phyloP scores from a whole-genome alignment of 768 basidiomycete species.

The Rhodotorula paludigena region DNA sequence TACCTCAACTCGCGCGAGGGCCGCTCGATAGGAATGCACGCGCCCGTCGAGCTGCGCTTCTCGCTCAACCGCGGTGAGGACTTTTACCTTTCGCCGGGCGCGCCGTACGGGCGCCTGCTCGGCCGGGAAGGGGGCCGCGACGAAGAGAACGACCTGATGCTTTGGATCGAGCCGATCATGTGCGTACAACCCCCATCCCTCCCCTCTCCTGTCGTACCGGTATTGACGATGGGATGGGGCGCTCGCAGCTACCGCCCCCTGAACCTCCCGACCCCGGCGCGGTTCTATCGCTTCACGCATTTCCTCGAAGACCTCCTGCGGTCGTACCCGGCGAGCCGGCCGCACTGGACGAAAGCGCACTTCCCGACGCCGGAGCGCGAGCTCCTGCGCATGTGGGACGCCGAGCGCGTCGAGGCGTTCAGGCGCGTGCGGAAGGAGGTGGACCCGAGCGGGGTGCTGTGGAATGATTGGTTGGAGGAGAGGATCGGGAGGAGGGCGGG shows the following conservation, averaged over 20 bases:
- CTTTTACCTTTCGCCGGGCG: neutral
- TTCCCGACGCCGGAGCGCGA: neutral
- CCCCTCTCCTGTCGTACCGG: neutral
- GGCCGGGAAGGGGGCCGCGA: neutral
- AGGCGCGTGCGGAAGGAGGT: neutral
- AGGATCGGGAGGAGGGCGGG: neutral
- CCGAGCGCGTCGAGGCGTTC: neutral
- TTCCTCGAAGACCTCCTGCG: neutral
- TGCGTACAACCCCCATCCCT: neutral
- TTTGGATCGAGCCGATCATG: slow-evolving; percentile 11
- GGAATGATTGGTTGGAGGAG: slow-evolving; percentile 5
- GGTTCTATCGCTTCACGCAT: neutral
- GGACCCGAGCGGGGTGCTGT: neutral
- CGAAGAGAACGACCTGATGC: neutral
- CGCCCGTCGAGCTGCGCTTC: slow-evolving; percentile 9
- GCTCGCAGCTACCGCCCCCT: slow-evolving; percentile 2
- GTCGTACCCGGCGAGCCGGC: neutral
- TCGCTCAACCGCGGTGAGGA: neutral
- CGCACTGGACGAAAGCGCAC: slow-evolving; percentile 11
- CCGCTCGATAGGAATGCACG: neutral
- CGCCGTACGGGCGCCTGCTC: neutral
- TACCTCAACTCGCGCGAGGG: neutral
- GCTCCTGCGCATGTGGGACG: neutral
- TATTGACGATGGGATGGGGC: neutral
- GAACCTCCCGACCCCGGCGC: slow-evolving; percentile 2